Evolutionary conservation across 2,329 filamentous ascomycete species (phyloP), one percentile per base, ranked within the genome.

Genomic region (Didymella lethalis): DNA sequence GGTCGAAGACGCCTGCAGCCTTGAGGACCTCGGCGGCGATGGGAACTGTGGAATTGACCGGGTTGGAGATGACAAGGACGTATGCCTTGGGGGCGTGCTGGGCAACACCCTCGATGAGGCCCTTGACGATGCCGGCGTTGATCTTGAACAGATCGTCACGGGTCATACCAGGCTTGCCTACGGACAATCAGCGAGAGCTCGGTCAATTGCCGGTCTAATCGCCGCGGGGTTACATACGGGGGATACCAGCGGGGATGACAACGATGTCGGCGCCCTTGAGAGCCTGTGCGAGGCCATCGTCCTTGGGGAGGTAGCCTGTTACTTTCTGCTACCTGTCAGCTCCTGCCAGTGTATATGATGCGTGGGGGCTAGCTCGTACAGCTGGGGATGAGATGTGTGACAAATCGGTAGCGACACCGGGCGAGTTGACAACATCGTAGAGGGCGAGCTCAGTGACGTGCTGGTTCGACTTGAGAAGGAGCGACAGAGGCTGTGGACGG

Each of bases 101-200:
- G 71, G 94, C 93, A 72, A 92, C 88, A 52, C 91, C 89, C 84
- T 96, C 90, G 72, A 96, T 90, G 69, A 99, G 86, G 71, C 92
- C 93, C 83, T 95, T 92, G 77, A 99, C 95, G 76, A 99, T 99
- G 73, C 93, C 92, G 62, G 95, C 95, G 80, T 99, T 99, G 86
- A 97, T 97, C 84, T 97, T 97, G 90, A 99, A 99, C 60, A 99
- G 91, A 78, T 98, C 95, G 75, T 99, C 95, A 83, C 95, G 93
- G 80, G 91, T 97, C 95, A 99, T 99, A 75, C 95, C 95, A 73
- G 95, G 95, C 87, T 98, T 98, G 83, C 94, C 94, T 97, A 66
- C 59, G 59, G n/a, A 29, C 23, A n/a, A 45, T 76, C 48, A 75
- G 65, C 49, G 41, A 46, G 29, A 46, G 32, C 14, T 54, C 40